A percentile compares a stretch with the other conserved stretches of the same genome.
Conservation (phyloP, 768 basidiomycete genomes). For the Fomitopsis serialis region DNA sequence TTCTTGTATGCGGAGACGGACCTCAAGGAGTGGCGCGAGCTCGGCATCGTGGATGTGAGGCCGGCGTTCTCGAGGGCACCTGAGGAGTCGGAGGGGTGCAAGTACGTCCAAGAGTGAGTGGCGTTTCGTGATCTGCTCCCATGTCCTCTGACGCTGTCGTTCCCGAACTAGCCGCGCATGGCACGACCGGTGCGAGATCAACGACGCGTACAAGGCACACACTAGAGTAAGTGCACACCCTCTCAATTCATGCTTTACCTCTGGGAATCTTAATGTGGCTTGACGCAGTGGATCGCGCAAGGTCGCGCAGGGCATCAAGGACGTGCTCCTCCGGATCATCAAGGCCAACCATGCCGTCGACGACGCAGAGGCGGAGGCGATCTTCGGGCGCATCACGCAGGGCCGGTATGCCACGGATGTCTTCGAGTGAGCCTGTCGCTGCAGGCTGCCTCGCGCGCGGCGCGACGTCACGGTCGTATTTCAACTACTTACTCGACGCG, state of each 20-base stretch:
- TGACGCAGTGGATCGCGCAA: constrained; percentile 34
- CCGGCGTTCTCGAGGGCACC: constrained; percentile 30
- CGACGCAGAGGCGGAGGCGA: constrained; percentile 17
- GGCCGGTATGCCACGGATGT: constrained; percentile 40
- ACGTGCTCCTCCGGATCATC: constrained; percentile 29
- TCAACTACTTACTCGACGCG: no score
- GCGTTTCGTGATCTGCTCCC: no score
- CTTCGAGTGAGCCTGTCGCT: constrained; percentile 39
- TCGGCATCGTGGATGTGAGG: constrained; percentile 37
- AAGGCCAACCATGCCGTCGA: constrained; percentile 13
- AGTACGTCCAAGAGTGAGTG: constrained; percentile 16
- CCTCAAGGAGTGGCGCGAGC: constrained; percentile 31
- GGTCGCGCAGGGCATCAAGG: constrained; percentile 32
- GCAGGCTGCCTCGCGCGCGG: no score
- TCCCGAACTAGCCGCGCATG: constrained; percentile 17
- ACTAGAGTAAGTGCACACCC: constrained; percentile 24
- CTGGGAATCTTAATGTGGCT: constrained; percentile 22
- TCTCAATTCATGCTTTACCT: neutral
- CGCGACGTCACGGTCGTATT: no score
- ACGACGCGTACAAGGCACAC: constrained; percentile 22
- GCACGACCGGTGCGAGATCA: constrained; percentile 30
- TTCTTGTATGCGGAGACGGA: constrained; percentile 36
- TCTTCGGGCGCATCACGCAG: constrained; percentile 23
- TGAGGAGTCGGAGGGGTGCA: constrained; percentile 11
- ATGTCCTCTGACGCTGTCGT: neutral